Base-by-base conservation (phyloP, 345 rosid genomes). In the Firmiana major region DNA sequence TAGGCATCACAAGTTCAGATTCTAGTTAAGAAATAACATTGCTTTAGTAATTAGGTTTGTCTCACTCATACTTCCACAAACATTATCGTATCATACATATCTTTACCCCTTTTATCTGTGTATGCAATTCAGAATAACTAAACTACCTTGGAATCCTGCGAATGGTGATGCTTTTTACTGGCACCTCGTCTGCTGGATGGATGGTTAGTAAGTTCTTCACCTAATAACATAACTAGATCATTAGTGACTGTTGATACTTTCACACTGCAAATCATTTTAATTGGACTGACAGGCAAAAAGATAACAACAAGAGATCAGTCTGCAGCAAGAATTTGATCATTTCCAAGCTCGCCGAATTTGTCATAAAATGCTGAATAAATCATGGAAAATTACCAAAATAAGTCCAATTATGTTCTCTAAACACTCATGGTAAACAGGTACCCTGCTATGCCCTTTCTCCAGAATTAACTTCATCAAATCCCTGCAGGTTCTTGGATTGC, bases 381-480 rank as follows among this genome's bases (percentile, higher is more conserved):
- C 34, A 63, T 28, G 5, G 6, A 51, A 28, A 31, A 11, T 86
- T 83, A 91, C 93, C 86, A 86, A 79, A 43, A 91, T 62, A 48
- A 91, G 86, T 75, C 94, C 94, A 74, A 91, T 88, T 74, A 91
- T 84, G 79, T 91, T 91, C 69, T 83, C 86, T 36, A 85, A 83
- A 48, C 81, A 83, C 87, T 88, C 87, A 62, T 89, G 80, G 78
- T 85, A 91, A 64, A 88, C 91, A 7, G 94, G 94, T 53, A 91
- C 83, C 75, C 93, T 86, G 86, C 93, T 89, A 66, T 91, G 94
- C 64, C 94, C 94, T 77, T 87, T 87, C 83, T 87, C 92, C 83
- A 90, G 40, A 59, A 90, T 85, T 78, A 87, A 78, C 66, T 73
- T 87, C 91, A 86, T 87, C 79, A 85, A 67, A 53, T 83, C 76